These are phyloP conservation scores for Bisporella sp. DNA, from an alignment of 2,329 filamentous ascomycete species.

Conservation along the genomic window DNA sequence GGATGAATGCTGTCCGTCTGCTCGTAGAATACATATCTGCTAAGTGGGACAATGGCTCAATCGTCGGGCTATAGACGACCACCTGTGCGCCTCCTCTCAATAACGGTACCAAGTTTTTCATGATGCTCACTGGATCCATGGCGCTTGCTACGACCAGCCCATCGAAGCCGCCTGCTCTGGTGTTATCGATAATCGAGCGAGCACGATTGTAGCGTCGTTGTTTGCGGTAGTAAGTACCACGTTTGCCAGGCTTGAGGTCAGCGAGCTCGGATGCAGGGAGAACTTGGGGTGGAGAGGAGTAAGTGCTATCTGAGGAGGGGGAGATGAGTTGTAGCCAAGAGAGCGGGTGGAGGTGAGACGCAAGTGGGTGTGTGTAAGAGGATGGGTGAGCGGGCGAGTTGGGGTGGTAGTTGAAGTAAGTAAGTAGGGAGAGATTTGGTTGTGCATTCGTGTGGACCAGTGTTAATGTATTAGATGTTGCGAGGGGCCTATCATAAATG, in stretches of 20 bases:
- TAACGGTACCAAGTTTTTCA: slow-evolving; percentile 71
- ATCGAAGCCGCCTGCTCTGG: slow-evolving; percentile 70
- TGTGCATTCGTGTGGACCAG: slow-evolving; percentile 76
- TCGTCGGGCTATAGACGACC: slow-evolving; percentile 74
- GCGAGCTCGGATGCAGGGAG: slow-evolving; percentile 55
- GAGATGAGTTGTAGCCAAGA: slow-evolving; percentile 89
- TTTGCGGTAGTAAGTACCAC: slow-evolving; percentile 85
- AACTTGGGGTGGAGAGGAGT: slow-evolving; percentile 55
- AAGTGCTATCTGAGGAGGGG: slow-evolving; percentile 68
- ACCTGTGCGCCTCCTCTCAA: slow-evolving; percentile 78
- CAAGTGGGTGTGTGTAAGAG: slow-evolving; percentile 65
- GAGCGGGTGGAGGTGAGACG: slow-evolving; percentile 72
- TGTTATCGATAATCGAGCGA: slow-evolving; percentile 65
- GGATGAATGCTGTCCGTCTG: slow-evolving; percentile 68
- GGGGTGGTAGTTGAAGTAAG: slow-evolving; percentile 82
- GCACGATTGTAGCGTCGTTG: slow-evolving; percentile 72
- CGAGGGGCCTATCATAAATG: slow-evolving; percentile 11
- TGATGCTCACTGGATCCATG: slow-evolving; percentile 73
- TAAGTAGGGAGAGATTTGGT: slow-evolving; percentile 79
- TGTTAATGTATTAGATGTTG: slow-evolving; percentile 62
- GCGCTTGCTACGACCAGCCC: slow-evolving; percentile 75
- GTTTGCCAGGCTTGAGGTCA: slow-evolving; percentile 71
- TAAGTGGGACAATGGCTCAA: slow-evolving; percentile 72
- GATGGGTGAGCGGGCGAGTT: slow-evolving; percentile 40
- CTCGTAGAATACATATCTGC: slow-evolving; percentile 80